phyloP scores from a whole-genome alignment of 441 rosid genomes.

The Croton setiger region DNA sequence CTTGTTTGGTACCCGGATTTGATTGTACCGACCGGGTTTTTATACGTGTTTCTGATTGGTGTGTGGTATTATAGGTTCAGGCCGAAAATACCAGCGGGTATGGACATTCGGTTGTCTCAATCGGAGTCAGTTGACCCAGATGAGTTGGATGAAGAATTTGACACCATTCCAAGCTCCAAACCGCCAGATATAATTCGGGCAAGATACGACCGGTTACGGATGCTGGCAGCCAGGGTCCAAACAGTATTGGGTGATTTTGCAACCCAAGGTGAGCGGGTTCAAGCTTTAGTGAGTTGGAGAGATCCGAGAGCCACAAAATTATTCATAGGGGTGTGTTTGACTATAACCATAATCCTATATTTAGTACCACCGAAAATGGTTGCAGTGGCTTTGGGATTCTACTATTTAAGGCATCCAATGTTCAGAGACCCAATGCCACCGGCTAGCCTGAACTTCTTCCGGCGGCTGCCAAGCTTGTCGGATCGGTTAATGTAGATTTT shows the following conservation, averaged over 20 bases:
- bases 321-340: constrained; percentile 73
- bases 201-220: constrained; percentile 73
- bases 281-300: constrained; percentile 94
- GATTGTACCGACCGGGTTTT: constrained; percentile 74
- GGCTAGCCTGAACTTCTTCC: constrained; percentile 74
- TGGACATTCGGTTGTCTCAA: constrained; percentile 88
- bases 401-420: constrained; percentile 90
- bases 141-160: constrained; percentile 91
- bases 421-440: constrained; percentile 92
- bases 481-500: constrained; percentile 72
- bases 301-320: constrained; percentile 92
- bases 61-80: constrained; percentile 87
- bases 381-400: constrained; percentile 95
- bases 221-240: constrained; percentile 82
- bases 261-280: constrained; percentile 84
- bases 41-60: constrained; percentile 75
- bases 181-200: constrained; percentile 61
- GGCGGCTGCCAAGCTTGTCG: constrained; percentile 85
- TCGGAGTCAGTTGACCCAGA: constrained; percentile 77
- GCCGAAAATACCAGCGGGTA: constrained; percentile 83
- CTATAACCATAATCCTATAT: constrained; percentile 56
- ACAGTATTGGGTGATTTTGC: constrained; percentile 91
- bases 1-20: constrained; percentile 96
- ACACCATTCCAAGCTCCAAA: constrained; percentile 73
- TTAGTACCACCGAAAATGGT: constrained; percentile 91